Percentiles rank a stretch among this genome's conserved stretches.
Evolutionary conservation across 495 filamentous ascomycete genomes (phyloP).

Genomic region (Penicillium psychrofluorescens): DNA sequence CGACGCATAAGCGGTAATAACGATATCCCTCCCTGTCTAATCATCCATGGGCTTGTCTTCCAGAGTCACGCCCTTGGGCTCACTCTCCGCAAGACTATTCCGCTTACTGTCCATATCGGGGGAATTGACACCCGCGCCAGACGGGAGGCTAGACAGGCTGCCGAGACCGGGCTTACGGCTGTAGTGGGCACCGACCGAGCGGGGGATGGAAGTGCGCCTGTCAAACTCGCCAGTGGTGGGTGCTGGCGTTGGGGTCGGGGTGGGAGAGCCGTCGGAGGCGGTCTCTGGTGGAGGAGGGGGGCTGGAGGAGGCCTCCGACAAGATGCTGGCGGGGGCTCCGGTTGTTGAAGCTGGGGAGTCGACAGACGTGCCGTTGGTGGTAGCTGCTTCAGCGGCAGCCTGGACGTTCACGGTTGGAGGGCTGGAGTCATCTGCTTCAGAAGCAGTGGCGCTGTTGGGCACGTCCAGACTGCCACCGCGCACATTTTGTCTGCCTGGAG

Average conservation of each 20-base stretch:
- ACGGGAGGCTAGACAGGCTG: constrained; percentile 36
- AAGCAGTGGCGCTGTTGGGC: constrained; percentile 33
- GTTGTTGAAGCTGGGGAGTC: constrained; percentile 26
- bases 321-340: constrained; percentile 23
- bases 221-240: constrained; percentile 24
- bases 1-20: no score
- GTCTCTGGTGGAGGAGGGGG: constrained; percentile 26
- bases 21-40: constrained; percentile 20
- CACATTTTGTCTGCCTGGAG: constrained; percentile 44
- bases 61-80: constrained; percentile 64
- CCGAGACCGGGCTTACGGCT: constrained; percentile 36
- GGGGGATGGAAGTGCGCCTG: constrained; percentile 41
- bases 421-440: constrained; percentile 5
- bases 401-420: constrained; percentile 23
- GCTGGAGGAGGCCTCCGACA: constrained; percentile 24
- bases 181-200: constrained; percentile 20
- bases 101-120: constrained; percentile 36
- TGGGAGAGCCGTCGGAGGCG: constrained; percentile 30
- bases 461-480: constrained; percentile 57
- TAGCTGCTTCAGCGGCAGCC: constrained; percentile 5
- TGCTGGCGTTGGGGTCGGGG: constrained; percentile 32
- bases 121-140: constrained; percentile 15
- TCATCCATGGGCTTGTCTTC: constrained; percentile 84
- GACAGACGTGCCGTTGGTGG: constrained; percentile 29
- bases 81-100: constrained; percentile 36